These are phyloP conservation scores for Panicum virgatum DNA, from an alignment of 202 grass and related monocot species.

Conservation along the genomic window DNA sequence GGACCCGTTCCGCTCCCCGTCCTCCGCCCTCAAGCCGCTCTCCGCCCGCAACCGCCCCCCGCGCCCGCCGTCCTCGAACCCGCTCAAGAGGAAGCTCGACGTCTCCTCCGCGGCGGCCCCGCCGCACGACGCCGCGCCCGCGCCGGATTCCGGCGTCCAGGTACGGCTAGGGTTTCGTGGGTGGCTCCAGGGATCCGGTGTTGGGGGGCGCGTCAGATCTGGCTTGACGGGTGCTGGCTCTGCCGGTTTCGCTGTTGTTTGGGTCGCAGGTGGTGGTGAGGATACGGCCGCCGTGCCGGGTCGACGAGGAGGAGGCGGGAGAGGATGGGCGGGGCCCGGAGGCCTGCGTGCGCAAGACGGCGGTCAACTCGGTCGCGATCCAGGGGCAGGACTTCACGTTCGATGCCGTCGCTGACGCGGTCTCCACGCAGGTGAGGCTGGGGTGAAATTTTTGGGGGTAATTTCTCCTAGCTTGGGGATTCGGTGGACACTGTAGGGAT, in stretches of 20 bases:
- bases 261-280: slow-evolving; percentile 80
- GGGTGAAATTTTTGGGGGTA: not conserved
- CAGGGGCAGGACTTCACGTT: slow-evolving; percentile 89
- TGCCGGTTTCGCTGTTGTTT: slow-evolving; percentile 7
- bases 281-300: slow-evolving; percentile 72
- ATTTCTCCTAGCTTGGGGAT: not conserved
- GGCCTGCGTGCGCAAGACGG: slow-evolving; percentile 58
- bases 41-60: slow-evolving; percentile 50
- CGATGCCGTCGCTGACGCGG: slow-evolving; percentile 74
- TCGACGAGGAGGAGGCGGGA: slow-evolving; percentile 53
- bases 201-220: slow-evolving; percentile 29
- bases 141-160: slow-evolving; percentile 51
- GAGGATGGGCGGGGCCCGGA: slow-evolving; percentile 60
- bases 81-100: slow-evolving; percentile 63
- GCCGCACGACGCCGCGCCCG: not conserved
- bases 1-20: slow-evolving; percentile 48
- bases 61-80: slow-evolving; percentile 39
- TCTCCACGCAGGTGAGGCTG: slow-evolving; percentile 67
- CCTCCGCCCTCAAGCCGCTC: slow-evolving; percentile 41
- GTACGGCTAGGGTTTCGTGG: slow-evolving; percentile 30
- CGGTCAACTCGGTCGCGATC: slow-evolving; percentile 68
- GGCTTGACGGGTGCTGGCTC: not conserved
- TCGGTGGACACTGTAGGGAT: not conserved
- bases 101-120: slow-evolving; percentile 23
- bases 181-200: not conserved